Percentiles rank a stretch among this genome's conserved stretches.
These are phyloP conservation scores for Leishmania braziliensis DNA, from an alignment of 208 protist genomes.

Conservation along the genomic window DNA sequence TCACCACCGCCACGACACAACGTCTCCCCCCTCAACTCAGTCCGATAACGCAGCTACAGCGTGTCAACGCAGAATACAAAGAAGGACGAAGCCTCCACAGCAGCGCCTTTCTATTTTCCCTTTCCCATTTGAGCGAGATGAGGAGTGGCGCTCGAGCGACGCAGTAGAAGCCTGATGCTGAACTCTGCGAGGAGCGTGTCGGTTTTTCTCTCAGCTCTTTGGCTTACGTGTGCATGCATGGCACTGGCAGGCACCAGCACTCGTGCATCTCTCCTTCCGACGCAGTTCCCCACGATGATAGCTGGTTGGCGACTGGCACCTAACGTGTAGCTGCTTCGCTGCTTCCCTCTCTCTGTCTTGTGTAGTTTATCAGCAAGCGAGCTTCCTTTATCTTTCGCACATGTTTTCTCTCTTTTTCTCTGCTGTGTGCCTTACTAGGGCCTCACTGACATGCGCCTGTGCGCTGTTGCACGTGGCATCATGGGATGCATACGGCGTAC, in stretches of 20 bases:
- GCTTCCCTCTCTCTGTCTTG: background rate
- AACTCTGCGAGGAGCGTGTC: background rate
- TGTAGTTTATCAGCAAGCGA: background rate
- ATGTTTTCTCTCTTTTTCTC: background rate
- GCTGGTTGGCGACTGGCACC: background rate
- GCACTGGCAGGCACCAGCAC: background rate
- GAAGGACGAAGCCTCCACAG: background rate
- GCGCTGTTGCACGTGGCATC: background rate
- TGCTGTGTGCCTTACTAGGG: background rate
- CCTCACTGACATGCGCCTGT: background rate
- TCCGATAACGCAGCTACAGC: background rate
- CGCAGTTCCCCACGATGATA: background rate
- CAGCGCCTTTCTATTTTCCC: background rate
- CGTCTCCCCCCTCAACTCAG: background rate
- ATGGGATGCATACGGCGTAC: background rate
- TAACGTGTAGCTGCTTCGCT: background rate
- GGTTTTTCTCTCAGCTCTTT: background rate
- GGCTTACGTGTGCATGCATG: background rate
- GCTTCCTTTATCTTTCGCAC: background rate
- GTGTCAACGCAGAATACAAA: background rate
- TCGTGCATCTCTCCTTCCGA: background rate
- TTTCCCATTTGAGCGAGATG: background rate
- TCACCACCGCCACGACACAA: background rate
- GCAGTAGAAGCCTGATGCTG: background rate
- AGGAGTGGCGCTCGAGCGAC: background rate